Conservation (phyloP, 768 basidiomycete species). For the Piloderma croceum region DNA sequence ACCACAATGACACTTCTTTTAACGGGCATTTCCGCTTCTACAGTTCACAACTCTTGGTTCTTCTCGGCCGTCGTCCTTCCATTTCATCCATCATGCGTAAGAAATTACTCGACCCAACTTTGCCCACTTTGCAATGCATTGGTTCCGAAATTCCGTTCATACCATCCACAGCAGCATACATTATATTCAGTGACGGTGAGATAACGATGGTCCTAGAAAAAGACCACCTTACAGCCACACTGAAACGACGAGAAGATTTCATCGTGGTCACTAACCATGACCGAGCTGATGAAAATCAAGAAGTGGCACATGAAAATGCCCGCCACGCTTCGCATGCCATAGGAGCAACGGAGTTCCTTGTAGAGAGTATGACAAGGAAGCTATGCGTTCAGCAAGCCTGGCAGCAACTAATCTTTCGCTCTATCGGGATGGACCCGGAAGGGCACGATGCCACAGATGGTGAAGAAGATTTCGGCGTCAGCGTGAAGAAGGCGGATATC, state of each 20-base stretch:
- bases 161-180: conserved; percentile 28
- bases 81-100: conserved; percentile 28
- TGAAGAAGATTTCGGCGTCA: conserved; percentile 1
- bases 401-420: too few species aligned
- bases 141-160: conserved; percentile 11
- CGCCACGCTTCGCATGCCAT: conserved; percentile 12
- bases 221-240: conserved; percentile 21
- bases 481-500: conserved; percentile 16
- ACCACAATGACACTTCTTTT: conserved; percentile 16
- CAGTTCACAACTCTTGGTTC: conserved; percentile 21
- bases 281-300: conserved; percentile 20
- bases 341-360: conserved; percentile 17
- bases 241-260: conserved; percentile 19
- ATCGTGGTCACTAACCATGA: conserved; percentile 36
- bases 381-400: conserved; percentile 20
- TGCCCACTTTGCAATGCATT: conserved; percentile 21
- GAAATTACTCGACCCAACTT: conserved; percentile 26
- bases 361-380: conserved; percentile 31
- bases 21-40: too few species aligned
- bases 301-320: conserved; percentile 15
- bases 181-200: conserved; percentile 31
- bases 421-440: too few species aligned
- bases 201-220: conserved; percentile 31
- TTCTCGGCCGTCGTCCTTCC: conserved; percentile 29
- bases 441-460: conserved; percentile 4